phyloP scores from a whole-genome alignment of 2,329 filamentous ascomycete genomes.

The Tolypocladium guangdongense region DNA sequence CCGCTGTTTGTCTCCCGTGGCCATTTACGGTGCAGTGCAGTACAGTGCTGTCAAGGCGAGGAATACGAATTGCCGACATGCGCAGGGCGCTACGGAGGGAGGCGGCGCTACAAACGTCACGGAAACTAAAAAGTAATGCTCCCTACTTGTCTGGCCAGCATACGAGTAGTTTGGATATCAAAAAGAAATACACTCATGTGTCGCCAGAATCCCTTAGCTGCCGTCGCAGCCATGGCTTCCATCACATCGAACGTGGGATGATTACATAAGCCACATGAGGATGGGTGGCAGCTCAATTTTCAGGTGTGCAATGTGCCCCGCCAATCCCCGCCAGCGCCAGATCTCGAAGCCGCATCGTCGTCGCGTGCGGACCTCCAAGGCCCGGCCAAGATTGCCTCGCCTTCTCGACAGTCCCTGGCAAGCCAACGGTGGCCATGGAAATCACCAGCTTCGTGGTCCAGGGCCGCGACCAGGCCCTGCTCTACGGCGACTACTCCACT shows the following conservation, averaged over 20 bases:
- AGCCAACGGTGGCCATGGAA: constrained; percentile 50
- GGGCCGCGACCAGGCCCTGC: constrained; percentile 70
- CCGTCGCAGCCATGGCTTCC: too few relatives aligned
- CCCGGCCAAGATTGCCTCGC: not conserved
- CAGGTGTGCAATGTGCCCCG: not conserved
- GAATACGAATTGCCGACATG: too few relatives aligned
- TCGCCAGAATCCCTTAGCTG: too few relatives aligned
- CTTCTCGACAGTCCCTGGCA: not conserved
- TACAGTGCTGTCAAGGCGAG: too few relatives aligned
- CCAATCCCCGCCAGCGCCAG: not conserved
- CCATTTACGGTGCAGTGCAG: not conserved
- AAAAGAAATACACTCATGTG: too few relatives aligned
- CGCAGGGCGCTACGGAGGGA: too few relatives aligned
- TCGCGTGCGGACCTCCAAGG: not conserved
- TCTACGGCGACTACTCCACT: constrained; percentile 78
- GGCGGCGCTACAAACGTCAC: too few relatives aligned
- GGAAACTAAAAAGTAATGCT: too few relatives aligned
- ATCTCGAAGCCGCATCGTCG: not conserved
- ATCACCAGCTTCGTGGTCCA: constrained; percentile 77
- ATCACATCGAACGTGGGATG: too few relatives aligned
- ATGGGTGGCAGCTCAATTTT: constrained; percentile 1
- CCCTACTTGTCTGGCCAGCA: too few relatives aligned
- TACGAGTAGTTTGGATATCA: too few relatives aligned
- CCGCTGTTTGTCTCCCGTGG: not conserved
- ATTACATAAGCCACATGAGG: not conserved